phyloP scores from a whole-genome alignment of 2,329 filamentous ascomycete genomes.

The Clonostachys rosea region DNA sequence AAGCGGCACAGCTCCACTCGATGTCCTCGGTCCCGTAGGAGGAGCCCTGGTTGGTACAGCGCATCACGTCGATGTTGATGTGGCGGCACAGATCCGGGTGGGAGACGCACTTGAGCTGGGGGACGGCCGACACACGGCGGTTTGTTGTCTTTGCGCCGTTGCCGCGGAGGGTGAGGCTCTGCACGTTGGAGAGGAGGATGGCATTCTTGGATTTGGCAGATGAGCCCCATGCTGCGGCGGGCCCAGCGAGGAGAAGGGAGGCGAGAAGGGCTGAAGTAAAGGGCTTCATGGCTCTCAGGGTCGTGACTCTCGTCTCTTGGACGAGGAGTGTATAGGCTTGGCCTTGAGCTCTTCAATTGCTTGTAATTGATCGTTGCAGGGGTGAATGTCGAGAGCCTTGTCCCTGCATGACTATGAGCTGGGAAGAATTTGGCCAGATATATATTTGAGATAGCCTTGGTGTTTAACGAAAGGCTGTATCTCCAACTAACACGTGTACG shows the following conservation, averaged over 20 bases:
- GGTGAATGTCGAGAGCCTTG: too few relatives aligned
- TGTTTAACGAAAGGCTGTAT: too few relatives aligned
- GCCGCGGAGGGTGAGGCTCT: constrained; percentile 72
- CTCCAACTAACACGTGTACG: too few relatives aligned
- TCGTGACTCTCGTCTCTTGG: too few relatives aligned
- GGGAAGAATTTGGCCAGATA: too few relatives aligned
- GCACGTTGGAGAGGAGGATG: constrained; percentile 58
- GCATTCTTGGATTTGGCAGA: constrained; percentile 26
- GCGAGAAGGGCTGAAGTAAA: constrained; percentile 1
- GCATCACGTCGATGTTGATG: constrained; percentile 69
- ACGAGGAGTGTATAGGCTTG: too few relatives aligned
- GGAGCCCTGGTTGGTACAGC: constrained; percentile 80
- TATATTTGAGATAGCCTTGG: too few relatives aligned
- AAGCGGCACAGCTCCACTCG: constrained; percentile 81
- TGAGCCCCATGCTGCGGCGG: constrained; percentile 4
- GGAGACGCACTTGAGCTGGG: constrained; percentile 75
- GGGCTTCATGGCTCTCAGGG: too few relatives aligned
- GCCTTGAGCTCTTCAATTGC: too few relatives aligned
- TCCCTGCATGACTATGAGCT: too few relatives aligned
- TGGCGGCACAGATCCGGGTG: constrained; percentile 56
- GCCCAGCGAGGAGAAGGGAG: constrained; percentile 10
- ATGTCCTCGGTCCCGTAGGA: constrained; percentile 74
- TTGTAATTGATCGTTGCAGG: too few relatives aligned
- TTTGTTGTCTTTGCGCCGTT: constrained; percentile 62
- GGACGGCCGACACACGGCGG: constrained; percentile 71